phyloP scores from a whole-genome alignment of 2,329 filamentous ascomycete species.

The Phialophora verrucosa region DNA sequence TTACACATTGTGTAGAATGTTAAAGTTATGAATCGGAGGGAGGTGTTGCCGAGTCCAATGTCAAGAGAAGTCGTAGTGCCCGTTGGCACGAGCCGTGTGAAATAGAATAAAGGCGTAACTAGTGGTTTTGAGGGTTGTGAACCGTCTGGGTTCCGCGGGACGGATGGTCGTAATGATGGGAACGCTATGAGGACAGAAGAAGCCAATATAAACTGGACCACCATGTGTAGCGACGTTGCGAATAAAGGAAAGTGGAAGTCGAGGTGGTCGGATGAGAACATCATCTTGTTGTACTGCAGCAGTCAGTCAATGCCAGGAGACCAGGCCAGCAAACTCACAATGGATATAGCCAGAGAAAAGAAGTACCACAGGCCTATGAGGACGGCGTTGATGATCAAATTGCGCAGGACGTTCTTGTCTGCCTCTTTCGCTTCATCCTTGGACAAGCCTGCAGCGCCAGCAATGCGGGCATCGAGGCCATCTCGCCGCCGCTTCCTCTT shows the following conservation, averaged over 20 bases:
- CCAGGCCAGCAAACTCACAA: slow-evolving; percentile 64
- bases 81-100: slow-evolving; percentile 89
- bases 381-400: slow-evolving; percentile 73
- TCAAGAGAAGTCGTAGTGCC: slow-evolving; percentile 92
- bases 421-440: slow-evolving; percentile 73
- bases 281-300: slow-evolving; percentile 96
- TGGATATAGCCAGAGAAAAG: slow-evolving; percentile 90
- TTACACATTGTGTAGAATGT: slow-evolving; percentile 99
- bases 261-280: slow-evolving; percentile 81
- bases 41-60: slow-evolving; percentile 94
- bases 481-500: slow-evolving; percentile 71
- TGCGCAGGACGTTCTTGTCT: slow-evolving; percentile 73
- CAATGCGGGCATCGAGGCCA: slow-evolving; percentile 72
- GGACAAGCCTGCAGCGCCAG: slow-evolving; percentile 60
- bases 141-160: slow-evolving; percentile 41
- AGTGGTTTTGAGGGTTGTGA: slow-evolving; percentile 58
- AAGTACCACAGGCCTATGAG: slow-evolving; percentile 88
- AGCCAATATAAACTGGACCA: slow-evolving; percentile 86
- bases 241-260: slow-evolving; percentile 96
- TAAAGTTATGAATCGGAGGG: slow-evolving; percentile 91
- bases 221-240: slow-evolving; percentile 93
- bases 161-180: slow-evolving; percentile 76
- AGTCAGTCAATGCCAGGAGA: slow-evolving; percentile 28
- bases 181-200: slow-evolving; percentile 79
- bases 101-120: slow-evolving; percentile 89